A percentile compares a stretch with the other conserved stretches of the same genome.
These are phyloP conservation scores for Cercospora nicotianae DNA, from an alignment of 2,329 filamentous ascomycete genomes.

Conservation along the genomic window DNA sequence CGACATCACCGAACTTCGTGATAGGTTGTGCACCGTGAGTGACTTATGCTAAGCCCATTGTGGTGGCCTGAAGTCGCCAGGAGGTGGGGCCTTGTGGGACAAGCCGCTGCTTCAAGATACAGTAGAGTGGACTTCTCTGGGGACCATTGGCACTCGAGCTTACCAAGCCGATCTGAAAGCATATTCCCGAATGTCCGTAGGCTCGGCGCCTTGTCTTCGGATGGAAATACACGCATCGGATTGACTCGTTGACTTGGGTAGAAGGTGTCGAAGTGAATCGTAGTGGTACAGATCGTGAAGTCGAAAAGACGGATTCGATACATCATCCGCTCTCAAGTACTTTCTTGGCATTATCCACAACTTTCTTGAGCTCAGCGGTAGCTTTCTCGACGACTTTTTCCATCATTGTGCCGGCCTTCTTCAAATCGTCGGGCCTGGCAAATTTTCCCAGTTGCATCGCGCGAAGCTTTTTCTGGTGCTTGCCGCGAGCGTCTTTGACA, in stretches of 20 bases:
- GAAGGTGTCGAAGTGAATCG: not conserved
- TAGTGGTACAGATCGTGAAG: not conserved
- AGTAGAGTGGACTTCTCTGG: no score
- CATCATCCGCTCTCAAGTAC: conserved; percentile 42
- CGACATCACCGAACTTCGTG: no score
- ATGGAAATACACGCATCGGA: not conserved
- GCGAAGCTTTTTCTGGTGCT: conserved; percentile 52
- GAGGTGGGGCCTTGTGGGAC: no score
- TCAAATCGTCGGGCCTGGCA: conserved; percentile 51
- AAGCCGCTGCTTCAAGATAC: no score
- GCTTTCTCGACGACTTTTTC: conserved; percentile 54
- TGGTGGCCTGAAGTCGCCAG: no score
- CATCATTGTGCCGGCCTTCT: conserved; percentile 52
- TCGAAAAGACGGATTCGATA: not conserved
- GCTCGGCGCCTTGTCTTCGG: not conserved
- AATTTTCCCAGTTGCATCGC: conserved; percentile 45
- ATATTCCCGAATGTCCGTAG: not conserved
- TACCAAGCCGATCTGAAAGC: not conserved
- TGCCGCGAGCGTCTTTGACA: conserved; percentile 47
- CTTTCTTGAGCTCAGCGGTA: conserved; percentile 50
- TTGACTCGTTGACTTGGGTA: not conserved
- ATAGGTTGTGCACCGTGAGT: no score
- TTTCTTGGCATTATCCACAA: conserved; percentile 51
- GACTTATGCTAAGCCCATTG: no score
- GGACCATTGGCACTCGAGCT: not conserved